Evolutionary conservation across 2,329 filamentous ascomycete species (phyloP).

Genomic region (Diaporthe eres): DNA sequence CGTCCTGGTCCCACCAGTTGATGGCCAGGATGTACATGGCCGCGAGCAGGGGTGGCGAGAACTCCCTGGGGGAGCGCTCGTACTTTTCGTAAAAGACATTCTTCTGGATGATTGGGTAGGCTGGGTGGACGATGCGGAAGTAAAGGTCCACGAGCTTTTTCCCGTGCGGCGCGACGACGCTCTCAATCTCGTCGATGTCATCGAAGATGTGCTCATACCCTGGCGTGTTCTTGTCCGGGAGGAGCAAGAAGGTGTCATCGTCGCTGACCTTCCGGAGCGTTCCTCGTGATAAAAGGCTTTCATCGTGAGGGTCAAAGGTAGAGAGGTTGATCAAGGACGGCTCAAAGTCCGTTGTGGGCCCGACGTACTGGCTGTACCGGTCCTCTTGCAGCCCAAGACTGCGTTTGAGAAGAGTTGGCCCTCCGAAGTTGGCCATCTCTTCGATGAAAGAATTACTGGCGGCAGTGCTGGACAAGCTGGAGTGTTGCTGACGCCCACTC

Average conservation of each 20-base stretch:
- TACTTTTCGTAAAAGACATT: slow-evolving; percentile 75
- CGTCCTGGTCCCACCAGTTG: slow-evolving; percentile 73
- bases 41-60: slow-evolving; percentile 71
- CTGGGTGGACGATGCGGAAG: slow-evolving; percentile 73
- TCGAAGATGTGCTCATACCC: slow-evolving; percentile 79
- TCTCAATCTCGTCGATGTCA: slow-evolving; percentile 76
- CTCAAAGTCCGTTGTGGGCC: slow-evolving; percentile 86
- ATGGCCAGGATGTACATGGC: slow-evolving; percentile 75
- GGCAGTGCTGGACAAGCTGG: slow-evolving; percentile 73
- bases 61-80: slow-evolving; percentile 67
- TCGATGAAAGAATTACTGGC: slow-evolving; percentile 75
- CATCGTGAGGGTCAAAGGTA: slow-evolving; percentile 84
- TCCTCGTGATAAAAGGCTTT: slow-evolving; percentile 79
- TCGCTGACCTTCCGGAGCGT: slow-evolving; percentile 83
- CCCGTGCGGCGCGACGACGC: slow-evolving; percentile 74
- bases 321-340: slow-evolving; percentile 86
- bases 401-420: slow-evolving; percentile 75
- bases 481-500: slow-evolving; percentile 66
- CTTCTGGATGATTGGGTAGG: slow-evolving; percentile 72
- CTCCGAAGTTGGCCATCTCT: slow-evolving; percentile 79
- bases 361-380: slow-evolving; percentile 87
- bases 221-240: slow-evolving; percentile 80
- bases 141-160: slow-evolving; percentile 76
- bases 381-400: slow-evolving; percentile 83
- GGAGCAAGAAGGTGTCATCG: slow-evolving; percentile 83